A percentile compares a stretch with the other conserved stretches of the same genome.
phyloP scores from a whole-genome alignment of 139 green algal species.

The Eudorina sp. region DNA sequence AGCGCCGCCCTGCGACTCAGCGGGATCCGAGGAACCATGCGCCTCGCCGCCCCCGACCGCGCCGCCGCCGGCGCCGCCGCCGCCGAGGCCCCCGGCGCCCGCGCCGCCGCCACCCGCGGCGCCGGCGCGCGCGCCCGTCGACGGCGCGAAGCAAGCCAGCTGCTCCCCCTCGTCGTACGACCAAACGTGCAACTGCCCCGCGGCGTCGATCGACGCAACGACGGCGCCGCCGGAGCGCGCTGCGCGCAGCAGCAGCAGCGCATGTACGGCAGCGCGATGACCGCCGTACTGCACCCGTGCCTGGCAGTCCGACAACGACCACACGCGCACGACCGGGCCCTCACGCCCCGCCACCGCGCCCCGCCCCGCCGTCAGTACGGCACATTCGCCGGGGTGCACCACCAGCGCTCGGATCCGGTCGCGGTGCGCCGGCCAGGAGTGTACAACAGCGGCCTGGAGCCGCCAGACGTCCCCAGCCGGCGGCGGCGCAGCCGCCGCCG shows the following conservation, averaged over 20 bases:
- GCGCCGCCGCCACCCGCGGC: not conserved
- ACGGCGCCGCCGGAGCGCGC: constrained; percentile 16
- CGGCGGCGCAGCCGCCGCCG: not conserved
- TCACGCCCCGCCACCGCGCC: not conserved
- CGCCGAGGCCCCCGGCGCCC: not conserved
- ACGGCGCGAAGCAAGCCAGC: constrained; percentile 10
- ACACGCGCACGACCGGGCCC: constrained; percentile 19
- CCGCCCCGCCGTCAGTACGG: constrained; percentile 21
- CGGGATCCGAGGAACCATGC: not conserved
- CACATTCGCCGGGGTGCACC: not conserved
- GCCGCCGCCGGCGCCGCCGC: not conserved
- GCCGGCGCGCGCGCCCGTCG: not conserved
- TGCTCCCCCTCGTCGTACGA: constrained; percentile 4
- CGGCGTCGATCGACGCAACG: constrained; percentile 29
- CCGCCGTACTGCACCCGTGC: constrained; percentile 41
- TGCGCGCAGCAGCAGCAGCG: constrained; percentile 2
- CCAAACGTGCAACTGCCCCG: constrained; percentile 43
- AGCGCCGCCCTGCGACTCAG: not conserved
- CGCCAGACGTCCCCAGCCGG: constrained; percentile 17
- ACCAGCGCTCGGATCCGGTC: constrained; percentile 3
- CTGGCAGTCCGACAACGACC: constrained; percentile 22
- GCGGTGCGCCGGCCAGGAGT: constrained; percentile 31
- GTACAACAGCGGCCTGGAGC: constrained; percentile 11
- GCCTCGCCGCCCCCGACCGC: not conserved
- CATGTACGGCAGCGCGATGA: not conserved